These are phyloP conservation scores for Mycena venus DNA, from an alignment of 768 basidiomycete species.

Conservation along the genomic window DNA sequence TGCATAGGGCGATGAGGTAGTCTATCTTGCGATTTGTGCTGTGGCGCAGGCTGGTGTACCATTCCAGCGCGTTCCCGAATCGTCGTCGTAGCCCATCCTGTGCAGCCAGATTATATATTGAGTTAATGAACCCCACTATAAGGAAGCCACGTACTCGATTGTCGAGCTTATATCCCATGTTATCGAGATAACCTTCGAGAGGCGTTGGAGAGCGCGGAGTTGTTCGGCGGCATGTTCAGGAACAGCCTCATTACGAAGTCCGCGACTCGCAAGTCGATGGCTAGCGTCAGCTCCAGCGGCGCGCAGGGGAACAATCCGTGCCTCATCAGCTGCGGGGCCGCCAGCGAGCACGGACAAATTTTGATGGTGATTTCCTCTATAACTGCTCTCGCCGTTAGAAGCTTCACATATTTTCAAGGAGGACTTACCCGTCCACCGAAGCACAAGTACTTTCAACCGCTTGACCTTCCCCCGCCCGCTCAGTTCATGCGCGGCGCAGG, in stretches of 20 bases:
- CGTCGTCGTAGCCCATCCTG: conserved; percentile 40
- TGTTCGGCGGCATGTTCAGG: conserved; percentile 42
- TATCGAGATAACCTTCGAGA: conserved; percentile 38
- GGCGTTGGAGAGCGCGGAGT: conserved; percentile 44
- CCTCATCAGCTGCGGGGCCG: conserved; percentile 39
- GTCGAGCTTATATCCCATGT: conserved; percentile 10
- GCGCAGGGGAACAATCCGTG: conserved; percentile 43
- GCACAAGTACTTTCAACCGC: too few relatives aligned
- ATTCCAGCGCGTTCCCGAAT: conserved; percentile 43
- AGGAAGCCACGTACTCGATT: neutral
- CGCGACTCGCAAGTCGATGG: conserved; percentile 46
- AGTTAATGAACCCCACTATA: too few relatives aligned
- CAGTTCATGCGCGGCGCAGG: too few relatives aligned
- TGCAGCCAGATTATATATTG: too few relatives aligned
- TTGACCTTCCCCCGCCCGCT: too few relatives aligned
- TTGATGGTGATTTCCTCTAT: neutral
- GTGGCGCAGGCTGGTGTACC: conserved; percentile 39
- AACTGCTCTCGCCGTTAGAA: neutral
- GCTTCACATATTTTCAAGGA: too few relatives aligned
- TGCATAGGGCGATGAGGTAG: neutral
- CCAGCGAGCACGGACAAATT: neutral
- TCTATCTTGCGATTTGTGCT: neutral
- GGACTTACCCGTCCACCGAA: too few relatives aligned
- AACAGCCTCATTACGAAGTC: conserved; percentile 44
- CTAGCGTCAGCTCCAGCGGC: conserved; percentile 45